Evolutionary conservation across 2,329 filamentous ascomycete species (phyloP).

Genomic region (Fusarium lateritium): DNA sequence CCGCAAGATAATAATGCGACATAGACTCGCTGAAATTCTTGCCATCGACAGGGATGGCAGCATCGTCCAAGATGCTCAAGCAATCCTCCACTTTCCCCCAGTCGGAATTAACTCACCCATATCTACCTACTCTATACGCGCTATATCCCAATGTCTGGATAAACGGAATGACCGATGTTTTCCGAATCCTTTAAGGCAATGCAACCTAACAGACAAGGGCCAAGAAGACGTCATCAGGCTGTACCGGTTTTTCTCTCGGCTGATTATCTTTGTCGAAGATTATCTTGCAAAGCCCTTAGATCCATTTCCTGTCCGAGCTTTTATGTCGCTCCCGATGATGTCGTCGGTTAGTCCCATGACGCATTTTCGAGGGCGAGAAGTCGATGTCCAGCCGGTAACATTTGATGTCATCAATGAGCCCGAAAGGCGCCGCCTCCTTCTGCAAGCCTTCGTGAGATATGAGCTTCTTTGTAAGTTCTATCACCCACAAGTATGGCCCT

Average conservation of each 20-base stretch:
- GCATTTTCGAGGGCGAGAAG: neutral
- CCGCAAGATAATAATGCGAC: neutral
- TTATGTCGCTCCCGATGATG: neutral
- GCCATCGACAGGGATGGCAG: neutral
- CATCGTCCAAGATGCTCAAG: neutral
- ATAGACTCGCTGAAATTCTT: neutral
- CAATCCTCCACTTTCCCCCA: neutral
- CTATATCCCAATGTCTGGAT: too few species aligned
- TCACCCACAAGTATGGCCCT: neutral
- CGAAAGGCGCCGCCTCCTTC: neutral
- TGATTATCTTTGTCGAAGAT: neutral
- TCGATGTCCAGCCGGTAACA: neutral
- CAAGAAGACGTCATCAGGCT: neutral
- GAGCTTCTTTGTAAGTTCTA: conserved; percentile 12
- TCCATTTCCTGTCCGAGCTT: neutral
- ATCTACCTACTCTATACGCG: too few species aligned
- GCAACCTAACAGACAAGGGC: too few species aligned
- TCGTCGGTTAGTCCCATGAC: too few species aligned
- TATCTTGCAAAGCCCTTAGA: neutral
- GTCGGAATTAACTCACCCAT: too few species aligned
- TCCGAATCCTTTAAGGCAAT: too few species aligned
- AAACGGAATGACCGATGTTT: too few species aligned
- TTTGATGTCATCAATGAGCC: neutral
- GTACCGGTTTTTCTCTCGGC: neutral
- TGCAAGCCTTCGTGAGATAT: conserved; percentile 3